Conservation (phyloP, 495 filamentous ascomycete genomes). For the Hyaloscypha variabilis region DNA sequence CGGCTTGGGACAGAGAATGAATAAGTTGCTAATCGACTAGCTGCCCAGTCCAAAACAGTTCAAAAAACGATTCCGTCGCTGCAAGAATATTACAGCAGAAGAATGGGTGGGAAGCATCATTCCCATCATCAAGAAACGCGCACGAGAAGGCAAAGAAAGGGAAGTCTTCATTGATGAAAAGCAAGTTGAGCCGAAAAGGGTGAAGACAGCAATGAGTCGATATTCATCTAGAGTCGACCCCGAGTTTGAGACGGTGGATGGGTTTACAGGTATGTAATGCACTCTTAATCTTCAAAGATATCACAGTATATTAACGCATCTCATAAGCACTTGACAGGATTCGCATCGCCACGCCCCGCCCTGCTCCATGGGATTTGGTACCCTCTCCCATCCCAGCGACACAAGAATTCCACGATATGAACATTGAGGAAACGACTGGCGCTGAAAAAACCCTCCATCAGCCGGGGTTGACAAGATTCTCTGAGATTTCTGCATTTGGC, state of each 20-base stretch:
- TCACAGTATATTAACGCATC: neutral
- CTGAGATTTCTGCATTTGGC: neutral
- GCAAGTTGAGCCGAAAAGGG: slow-evolving; percentile 13
- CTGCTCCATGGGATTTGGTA: neutral
- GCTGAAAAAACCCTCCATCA: neutral
- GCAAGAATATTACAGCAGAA: slow-evolving; percentile 17
- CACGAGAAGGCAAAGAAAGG: slow-evolving; percentile 21
- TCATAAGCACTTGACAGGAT: slow-evolving; percentile 1
- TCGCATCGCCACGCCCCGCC: neutral
- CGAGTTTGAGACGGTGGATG: slow-evolving; percentile 7
- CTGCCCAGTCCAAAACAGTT: slow-evolving; percentile 13
- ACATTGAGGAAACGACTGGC: neutral
- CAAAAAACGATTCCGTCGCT: slow-evolving; percentile 14
- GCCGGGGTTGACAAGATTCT: neutral
- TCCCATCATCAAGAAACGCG: slow-evolving; percentile 17
- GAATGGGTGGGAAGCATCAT: slow-evolving; percentile 16
- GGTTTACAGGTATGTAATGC: slow-evolving; percentile 8
- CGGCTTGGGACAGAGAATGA: slow-evolving; percentile 7
- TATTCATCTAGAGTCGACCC: slow-evolving; percentile 18
- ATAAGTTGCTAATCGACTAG: slow-evolving; percentile 14
- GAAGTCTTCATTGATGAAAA: slow-evolving; percentile 17
- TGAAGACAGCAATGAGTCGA: slow-evolving; percentile 17
- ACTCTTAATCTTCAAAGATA: neutral
- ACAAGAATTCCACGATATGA: neutral
- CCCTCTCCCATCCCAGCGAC: neutral